Base-by-base conservation (phyloP, 176 grass and related monocot genomes). In the Lolium multiflorum region DNA sequence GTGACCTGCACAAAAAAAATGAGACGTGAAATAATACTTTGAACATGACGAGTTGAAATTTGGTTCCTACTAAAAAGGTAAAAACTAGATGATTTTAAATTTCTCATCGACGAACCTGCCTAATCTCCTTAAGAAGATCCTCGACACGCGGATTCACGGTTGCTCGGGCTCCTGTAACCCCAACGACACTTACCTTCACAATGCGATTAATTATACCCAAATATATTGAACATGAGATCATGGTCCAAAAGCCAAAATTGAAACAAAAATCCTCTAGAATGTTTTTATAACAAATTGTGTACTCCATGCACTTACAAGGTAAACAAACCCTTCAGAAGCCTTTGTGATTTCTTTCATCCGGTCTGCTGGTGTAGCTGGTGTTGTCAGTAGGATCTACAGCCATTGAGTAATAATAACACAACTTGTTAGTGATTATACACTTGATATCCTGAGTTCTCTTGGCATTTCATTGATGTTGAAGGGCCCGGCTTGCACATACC, bases 121-220 rank as follows among this genome's bases (percentile, higher is more conserved):
- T 97, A 79, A 97, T 89, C 24, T 95, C 91, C 44, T 77, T 82
- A 24, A 97, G 86, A 38, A 97, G 95, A 76, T 89, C 84, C 80
- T 97, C 63, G 3, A 97, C 92, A 28, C 59, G 87, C 0, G 81
- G 51, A 79, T 86, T 95, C 76, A 97, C 95, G 61, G 81, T 17
- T 21, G 17, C 1, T 3, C 87, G 89, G 38, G 89, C 65, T 50
- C 92, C 95, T 38, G 95, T 95, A 41, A 97, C 91, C 37, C 95
- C 95, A 52, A 87, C 77, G 14, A 88, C 85, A 20, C 89, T 95
- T 76, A 94, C 92, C 95, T 94, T 57, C 6, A 0, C n/a, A 8
- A 20, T 14, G 10, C 41, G 41, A 7, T 43, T 43, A 7, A 43
- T 43, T 43, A 43, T 7, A 35, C 31, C 31, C 31, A 35, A 35